These are phyloP conservation scores for Penicillium sp. DNA, from an alignment of 2,329 filamentous ascomycete species.

Conservation along the genomic window DNA sequence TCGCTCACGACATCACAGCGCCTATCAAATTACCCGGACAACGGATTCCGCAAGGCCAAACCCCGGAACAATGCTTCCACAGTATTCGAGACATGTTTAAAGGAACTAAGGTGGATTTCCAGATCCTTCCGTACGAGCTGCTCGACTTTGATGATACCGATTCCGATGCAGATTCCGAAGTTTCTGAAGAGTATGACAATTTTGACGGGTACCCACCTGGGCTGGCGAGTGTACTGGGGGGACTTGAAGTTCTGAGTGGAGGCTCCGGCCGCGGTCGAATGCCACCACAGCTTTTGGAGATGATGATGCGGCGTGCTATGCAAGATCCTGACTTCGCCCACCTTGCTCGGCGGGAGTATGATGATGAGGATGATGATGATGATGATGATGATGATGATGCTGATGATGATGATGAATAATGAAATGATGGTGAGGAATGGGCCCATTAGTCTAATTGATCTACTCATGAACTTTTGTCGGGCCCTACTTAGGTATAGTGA, in stretches of 20 bases:
- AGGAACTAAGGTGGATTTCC: conserved; percentile 16
- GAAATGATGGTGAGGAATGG: neutral
- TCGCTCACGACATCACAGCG: conserved; percentile 17
- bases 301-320: conserved; percentile 8
- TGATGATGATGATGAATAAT: neutral
- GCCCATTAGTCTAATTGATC: neutral
- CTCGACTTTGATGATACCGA: conserved; percentile 1
- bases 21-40: conserved; percentile 15
- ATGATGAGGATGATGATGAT: no score
- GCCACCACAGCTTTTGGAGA: neutral
- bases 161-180: neutral
- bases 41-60: conserved; percentile 15
- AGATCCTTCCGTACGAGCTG: conserved; percentile 9
- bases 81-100: conserved; percentile 17
- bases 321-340: conserved; percentile 10
- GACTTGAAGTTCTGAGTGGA: neutral
- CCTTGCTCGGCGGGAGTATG: neutral
- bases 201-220: neutral
- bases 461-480: neutral
- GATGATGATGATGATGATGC: no score
- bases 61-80: conserved; percentile 14
- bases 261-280: neutral
- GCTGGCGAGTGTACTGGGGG: neutral
- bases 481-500: neutral
- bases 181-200: neutral